These are phyloP conservation scores for Trichoderma sp. DNA, from an alignment of 2,329 filamentous ascomycete species.

Conservation along the genomic window DNA sequence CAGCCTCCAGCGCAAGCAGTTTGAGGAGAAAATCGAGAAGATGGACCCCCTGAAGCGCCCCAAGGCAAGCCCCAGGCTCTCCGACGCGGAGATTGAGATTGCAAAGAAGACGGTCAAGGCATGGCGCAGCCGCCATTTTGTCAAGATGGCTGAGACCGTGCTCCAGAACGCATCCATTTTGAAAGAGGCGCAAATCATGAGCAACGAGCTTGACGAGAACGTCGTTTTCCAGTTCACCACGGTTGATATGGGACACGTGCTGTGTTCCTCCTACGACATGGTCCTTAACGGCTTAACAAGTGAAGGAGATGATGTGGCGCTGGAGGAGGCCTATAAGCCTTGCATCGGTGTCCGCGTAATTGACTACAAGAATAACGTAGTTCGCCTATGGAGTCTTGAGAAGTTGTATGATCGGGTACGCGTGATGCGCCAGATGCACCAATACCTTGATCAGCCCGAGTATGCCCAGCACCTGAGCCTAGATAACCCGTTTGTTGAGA, in stretches of 20 bases:
- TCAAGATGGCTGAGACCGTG: constrained; percentile 89
- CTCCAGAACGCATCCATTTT: constrained; percentile 81
- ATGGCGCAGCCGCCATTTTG: constrained; percentile 83
- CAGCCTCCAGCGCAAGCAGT: constrained; percentile 76
- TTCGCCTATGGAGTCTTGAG: constrained; percentile 91
- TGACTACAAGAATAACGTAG: constrained; percentile 81
- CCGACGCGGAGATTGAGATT: constrained; percentile 66
- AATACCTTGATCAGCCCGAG: constrained; percentile 92
- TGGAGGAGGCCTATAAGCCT: constrained; percentile 80
- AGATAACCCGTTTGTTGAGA: constrained; percentile 88
- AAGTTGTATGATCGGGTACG: constrained; percentile 85
- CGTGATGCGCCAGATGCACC: constrained; percentile 94
- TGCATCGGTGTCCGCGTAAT: constrained; percentile 88
- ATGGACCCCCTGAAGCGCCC: constrained; percentile 62
- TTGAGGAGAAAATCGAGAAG: constrained; percentile 78
- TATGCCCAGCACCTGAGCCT: constrained; percentile 90
- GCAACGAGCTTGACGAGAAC: constrained; percentile 88
- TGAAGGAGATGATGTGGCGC: constrained; percentile 76
- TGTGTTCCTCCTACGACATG: constrained; percentile 94
- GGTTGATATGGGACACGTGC: constrained; percentile 80
- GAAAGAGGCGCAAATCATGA: constrained; percentile 98
- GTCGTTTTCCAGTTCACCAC: constrained; percentile 95
- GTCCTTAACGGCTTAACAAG: constrained; percentile 85
- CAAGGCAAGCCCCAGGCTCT: constrained; percentile 61
- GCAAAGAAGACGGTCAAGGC: constrained; percentile 65